These are phyloP conservation scores for Forsythia viridissima DNA, from an alignment of 257 asterid genomes.

Conservation along the genomic window DNA sequence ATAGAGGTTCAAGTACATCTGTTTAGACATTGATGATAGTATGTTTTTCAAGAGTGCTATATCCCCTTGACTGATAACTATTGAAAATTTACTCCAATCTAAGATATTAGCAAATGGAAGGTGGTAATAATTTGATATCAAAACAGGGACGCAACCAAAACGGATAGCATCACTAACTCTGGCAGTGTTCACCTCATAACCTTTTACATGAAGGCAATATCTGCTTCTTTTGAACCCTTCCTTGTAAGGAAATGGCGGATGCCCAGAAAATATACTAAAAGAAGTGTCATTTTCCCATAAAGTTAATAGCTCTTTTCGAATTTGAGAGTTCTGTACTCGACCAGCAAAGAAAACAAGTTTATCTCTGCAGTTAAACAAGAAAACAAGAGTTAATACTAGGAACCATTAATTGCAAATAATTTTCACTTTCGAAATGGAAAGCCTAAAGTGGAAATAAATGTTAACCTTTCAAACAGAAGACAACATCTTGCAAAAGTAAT, in stretches of 20 bases:
- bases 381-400: neutral
- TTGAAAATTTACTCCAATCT: constrained; percentile 75
- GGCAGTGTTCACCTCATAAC: constrained; percentile 89
- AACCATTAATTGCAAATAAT: neutral
- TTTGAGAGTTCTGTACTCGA: constrained; percentile 60
- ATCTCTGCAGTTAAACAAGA: constrained; percentile 43
- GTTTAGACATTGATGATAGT: constrained; percentile 46
- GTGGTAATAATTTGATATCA: constrained; percentile 73
- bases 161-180: constrained; percentile 76
- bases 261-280: constrained; percentile 53
- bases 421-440: neutral
- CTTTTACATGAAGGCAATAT: constrained; percentile 78
- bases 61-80: constrained; percentile 51
- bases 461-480: neutral
- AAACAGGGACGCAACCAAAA: constrained; percentile 74
- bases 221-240: constrained; percentile 73
- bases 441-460: no score
- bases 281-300: constrained; percentile 62
- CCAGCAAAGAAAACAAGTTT: constrained; percentile 74
- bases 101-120: constrained; percentile 72
- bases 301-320: constrained; percentile 46
- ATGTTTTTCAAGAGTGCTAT: constrained; percentile 45
- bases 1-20: constrained; percentile 49
- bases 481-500: neutral
- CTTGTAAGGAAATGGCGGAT: constrained; percentile 52